These are phyloP conservation scores for Tubosaeta sp. DNA, from an alignment of 768 basidiomycete genomes.

Conservation along the genomic window DNA sequence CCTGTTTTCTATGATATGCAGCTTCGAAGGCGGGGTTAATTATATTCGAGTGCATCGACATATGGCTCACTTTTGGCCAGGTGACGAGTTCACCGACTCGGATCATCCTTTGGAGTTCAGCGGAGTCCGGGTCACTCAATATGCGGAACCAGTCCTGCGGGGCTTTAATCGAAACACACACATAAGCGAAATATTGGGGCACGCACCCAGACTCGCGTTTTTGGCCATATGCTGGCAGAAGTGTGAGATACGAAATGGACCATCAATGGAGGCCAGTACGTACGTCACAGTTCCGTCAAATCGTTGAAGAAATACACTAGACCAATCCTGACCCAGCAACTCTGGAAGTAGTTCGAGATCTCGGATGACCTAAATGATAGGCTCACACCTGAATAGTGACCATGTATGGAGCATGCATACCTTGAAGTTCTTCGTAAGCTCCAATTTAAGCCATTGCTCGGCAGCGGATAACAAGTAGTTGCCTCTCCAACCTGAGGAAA, in stretches of 20 bases:
- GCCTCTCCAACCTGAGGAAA: slow-evolving; percentile 77
- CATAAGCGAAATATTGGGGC: slow-evolving; percentile 2
- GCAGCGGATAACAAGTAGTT: slow-evolving; percentile 90
- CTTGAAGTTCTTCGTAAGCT: slow-evolving; percentile 95
- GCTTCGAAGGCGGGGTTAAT: slow-evolving; percentile 38
- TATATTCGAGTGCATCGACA: not conserved
- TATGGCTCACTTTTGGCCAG: slow-evolving; percentile 82
- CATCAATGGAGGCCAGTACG: slow-evolving; percentile 26
- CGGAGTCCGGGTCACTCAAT: slow-evolving; percentile 76
- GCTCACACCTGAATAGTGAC: not conserved
- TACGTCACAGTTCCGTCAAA: slow-evolving; percentile 89
- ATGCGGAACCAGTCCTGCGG: slow-evolving; percentile 78
- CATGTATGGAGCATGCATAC: slow-evolving; percentile 24
- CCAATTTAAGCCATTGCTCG: slow-evolving; percentile 93
- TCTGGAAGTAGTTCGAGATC: slow-evolving; percentile 96
- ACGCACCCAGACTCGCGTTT: slow-evolving; percentile 68
- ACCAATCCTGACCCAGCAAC: slow-evolving; percentile 92
- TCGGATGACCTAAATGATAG: slow-evolving; percentile 65
- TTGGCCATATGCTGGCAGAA: slow-evolving; percentile 71
- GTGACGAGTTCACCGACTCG: slow-evolving; percentile 83
- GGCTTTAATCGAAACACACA: not conserved
- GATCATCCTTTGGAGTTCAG: slow-evolving; percentile 83
- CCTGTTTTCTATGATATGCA: slow-evolving; percentile 95
- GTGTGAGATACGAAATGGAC: slow-evolving; percentile 21
- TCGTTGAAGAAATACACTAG: slow-evolving; percentile 90